Conservation (phyloP, 2,329 filamentous ascomycete genomes). For the Aspergillus japonicus region DNA sequence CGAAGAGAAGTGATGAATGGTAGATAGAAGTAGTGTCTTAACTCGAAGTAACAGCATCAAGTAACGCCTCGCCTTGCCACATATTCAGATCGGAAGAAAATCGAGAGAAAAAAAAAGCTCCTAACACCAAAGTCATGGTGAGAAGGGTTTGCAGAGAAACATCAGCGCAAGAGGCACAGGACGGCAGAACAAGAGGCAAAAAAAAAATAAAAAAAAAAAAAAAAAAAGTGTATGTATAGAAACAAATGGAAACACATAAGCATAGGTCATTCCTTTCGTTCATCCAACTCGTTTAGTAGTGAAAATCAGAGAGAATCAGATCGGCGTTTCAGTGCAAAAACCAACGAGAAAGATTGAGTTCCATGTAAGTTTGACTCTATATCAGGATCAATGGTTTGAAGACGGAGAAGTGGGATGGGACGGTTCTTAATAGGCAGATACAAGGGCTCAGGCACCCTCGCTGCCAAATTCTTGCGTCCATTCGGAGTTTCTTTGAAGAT, state of each 20-base stretch:
- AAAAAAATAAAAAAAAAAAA: not conserved
- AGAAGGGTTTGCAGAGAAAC: not conserved
- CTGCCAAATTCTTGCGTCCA: constrained; percentile 98
- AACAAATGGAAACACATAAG: not conserved
- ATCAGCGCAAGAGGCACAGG: constrained; percentile 9
- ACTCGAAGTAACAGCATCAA: not conserved
- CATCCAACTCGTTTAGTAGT: not conserved
- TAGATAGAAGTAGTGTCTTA: not conserved
- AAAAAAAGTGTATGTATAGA: not conserved
- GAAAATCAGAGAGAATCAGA: not conserved
- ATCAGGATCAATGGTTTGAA: not conserved
- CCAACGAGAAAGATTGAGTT: not conserved
- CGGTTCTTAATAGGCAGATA: not conserved
- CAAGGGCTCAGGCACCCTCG: constrained; percentile 63
- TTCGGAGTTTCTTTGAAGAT: constrained; percentile 78
- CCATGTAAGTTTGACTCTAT: constrained; percentile 4
- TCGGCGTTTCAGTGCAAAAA: not conserved
- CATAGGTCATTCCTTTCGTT: constrained; percentile 4
- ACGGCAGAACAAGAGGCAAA: constrained; percentile 12
- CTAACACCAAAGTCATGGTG: constrained; percentile 29
- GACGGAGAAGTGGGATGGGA: not conserved
- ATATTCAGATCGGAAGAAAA: not conserved
- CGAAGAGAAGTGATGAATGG: not conserved
- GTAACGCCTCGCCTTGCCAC: constrained; percentile 32
- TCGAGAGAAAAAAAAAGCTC: constrained; percentile 25